Base-by-base conservation (phyloP, 257 asterid species). In the Mitragyna speciosa region DNA sequence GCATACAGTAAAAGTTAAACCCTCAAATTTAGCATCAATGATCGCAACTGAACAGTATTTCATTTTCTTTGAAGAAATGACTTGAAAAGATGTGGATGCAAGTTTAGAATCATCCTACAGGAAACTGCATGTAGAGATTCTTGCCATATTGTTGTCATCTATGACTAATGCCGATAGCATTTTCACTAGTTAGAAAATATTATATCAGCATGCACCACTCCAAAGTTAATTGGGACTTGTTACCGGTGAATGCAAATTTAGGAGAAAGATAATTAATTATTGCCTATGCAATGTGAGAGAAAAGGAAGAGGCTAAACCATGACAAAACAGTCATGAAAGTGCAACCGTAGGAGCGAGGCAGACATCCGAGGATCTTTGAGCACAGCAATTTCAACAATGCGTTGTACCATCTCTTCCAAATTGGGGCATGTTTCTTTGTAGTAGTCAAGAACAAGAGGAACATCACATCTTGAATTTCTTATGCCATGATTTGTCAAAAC, bases 291-390 rank as follows among this genome's bases (percentile, higher is more conserved):
- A 69, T 20, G 73, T 9, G 8, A 11, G 49, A 41, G 10, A 67
- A 61, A 22, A 36, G 77, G 12, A 56, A 75, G 49, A 71, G n/a
- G 36, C 64, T 36, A 45, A 43, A 80, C 87, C 84, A 76, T 65
- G 78, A 84, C 87, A 71, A 84, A 84, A 69, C 87, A 84, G 65
- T 83, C 86, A 68, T 83, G 86, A 74, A 83, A 83, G 63, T 83
- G 86, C 82, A 83, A 72, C 43, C 86, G 81, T 36, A 84, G 82
- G 71, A 84, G 82, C 15, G 87, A 84, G 70, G 84, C 87, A 24
- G 87, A 84, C 87, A 84, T 80, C 20, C 84, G 84, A 80, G 87
- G 84, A 84, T 80, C 87, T 77, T 47, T 73, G 31, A 77, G 80
- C 72, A 80, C 78, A 11, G 84, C 82, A 33, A 73, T 77, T 69